phyloP scores from a whole-genome alignment of 371 early-diverging fungal genomes.

The Syncephalastrum contaminatum region DNA sequence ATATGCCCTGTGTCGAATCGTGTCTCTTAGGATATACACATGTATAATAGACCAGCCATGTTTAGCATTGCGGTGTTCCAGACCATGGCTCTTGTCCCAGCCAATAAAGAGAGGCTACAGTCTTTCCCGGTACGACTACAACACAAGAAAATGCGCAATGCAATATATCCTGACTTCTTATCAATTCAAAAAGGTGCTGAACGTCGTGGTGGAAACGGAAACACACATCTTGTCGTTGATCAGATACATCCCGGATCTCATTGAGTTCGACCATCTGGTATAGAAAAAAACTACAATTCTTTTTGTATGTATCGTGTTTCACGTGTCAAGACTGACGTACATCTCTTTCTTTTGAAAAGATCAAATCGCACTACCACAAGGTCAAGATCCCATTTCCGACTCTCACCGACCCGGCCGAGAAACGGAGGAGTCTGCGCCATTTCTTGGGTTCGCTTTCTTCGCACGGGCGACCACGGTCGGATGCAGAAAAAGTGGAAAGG shows the following conservation, averaged over 20 bases:
- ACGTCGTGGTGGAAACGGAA: conserved; percentile 52
- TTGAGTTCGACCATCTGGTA: conserved; percentile 63
- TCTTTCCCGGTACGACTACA: background rate
- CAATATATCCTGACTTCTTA: conserved; percentile 1
- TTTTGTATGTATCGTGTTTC: background rate
- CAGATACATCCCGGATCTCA: conserved; percentile 60
- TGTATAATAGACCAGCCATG: conserved; percentile 6
- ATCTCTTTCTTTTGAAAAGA: conserved; percentile 17
- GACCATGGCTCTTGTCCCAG: conserved; percentile 20
- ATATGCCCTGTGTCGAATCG: too few relatives aligned
- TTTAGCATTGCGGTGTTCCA: conserved; percentile 27
- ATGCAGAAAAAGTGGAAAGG: conserved; percentile 46
- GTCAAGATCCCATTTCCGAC: conserved; percentile 45
- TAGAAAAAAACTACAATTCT: background rate
- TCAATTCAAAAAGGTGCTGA: conserved; percentile 36
- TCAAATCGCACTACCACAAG: conserved; percentile 41
- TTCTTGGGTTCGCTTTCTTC: conserved; percentile 24
- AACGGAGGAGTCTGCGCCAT: conserved; percentile 36
- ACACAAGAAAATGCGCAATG: too few relatives aligned
- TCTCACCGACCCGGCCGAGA: conserved; percentile 28
- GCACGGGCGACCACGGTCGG: conserved; percentile 27
- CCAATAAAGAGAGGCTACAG: conserved; percentile 8
- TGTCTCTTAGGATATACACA: background rate
- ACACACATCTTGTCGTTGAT: conserved; percentile 44
- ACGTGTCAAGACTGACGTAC: conserved; percentile 1